Evolutionary conservation across 257 asterid genomes (phyloP).

Genomic region (Thymus mandschuricus): DNA sequence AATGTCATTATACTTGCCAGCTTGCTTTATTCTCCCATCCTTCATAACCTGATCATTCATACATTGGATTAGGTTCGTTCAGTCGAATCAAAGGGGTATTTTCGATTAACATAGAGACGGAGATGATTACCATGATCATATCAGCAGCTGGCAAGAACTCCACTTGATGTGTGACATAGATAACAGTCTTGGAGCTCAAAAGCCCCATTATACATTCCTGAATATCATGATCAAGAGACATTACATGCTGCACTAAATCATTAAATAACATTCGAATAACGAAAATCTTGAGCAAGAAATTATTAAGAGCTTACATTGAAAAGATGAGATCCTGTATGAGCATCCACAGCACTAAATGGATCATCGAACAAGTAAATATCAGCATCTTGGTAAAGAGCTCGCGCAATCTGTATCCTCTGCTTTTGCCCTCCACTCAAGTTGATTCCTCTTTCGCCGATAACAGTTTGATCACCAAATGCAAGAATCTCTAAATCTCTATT

Average conservation of each 20-base stretch:
- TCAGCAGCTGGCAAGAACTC: slow-evolving; percentile 85
- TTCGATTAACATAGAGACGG: neutral
- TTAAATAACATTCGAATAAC: neutral
- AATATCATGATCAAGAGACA: too few species aligned
- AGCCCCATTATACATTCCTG: slow-evolving; percentile 78
- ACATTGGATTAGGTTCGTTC: neutral
- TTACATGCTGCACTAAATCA: too few species aligned
- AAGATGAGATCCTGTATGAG: slow-evolving; percentile 15
- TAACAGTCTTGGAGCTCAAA: slow-evolving; percentile 59
- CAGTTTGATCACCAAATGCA: slow-evolving; percentile 78
- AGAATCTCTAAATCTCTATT: slow-evolving; percentile 80
- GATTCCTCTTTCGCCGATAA: slow-evolving; percentile 89
- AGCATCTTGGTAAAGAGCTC: slow-evolving; percentile 83
- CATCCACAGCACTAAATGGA: slow-evolving; percentile 27
- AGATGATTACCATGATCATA: slow-evolving; percentile 62
- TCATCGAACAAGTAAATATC: slow-evolving; percentile 34
- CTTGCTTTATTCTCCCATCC: slow-evolving; percentile 71
- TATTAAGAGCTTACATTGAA: neutral
- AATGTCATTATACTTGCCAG: slow-evolving; percentile 79
- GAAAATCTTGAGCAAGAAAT: neutral
- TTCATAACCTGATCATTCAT: slow-evolving; percentile 66
- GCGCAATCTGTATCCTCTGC: slow-evolving; percentile 87
- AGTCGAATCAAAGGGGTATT: neutral
- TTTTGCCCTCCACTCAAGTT: slow-evolving; percentile 92
- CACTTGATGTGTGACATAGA: slow-evolving; percentile 84